Percentiles rank a stretch among this genome's conserved stretches.
These are phyloP conservation scores for Geotrichum phurueaensis DNA, from an alignment of 1,139 yeast species.

Conservation along the genomic window DNA sequence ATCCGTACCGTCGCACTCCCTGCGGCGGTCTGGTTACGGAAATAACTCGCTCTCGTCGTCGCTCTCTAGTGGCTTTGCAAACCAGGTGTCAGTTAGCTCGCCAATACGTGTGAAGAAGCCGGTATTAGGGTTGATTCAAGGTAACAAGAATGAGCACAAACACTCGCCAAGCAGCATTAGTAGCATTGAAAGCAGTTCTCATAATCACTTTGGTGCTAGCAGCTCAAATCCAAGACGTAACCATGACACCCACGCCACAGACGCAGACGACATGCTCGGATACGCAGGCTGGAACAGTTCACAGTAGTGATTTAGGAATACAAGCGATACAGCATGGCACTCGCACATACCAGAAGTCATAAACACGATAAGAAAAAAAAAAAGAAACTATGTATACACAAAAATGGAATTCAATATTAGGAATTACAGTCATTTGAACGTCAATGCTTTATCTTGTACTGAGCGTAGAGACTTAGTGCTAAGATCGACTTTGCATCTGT, in stretches of 20 bases:
- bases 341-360: neutral
- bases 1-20: neutral
- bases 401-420: neutral
- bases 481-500: constrained; percentile 24
- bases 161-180: neutral
- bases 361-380: neutral
- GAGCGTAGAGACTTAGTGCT: constrained; percentile 21
- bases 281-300: constrained; percentile 13
- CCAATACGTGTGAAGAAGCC: neutral
- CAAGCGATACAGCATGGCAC: neutral
- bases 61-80: constrained; percentile 7
- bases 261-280: constrained; percentile 13
- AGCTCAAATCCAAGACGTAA: neutral
- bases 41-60: constrained; percentile 3
- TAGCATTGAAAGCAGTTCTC: neutral
- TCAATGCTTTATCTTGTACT: neutral
- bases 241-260: neutral
- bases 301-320: neutral
- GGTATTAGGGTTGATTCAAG: neutral
- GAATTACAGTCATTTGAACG: neutral
- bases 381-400: neutral
- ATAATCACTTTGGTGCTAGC: neutral
- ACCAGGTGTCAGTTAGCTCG: constrained; percentile 7
- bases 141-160: neutral
- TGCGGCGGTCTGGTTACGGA: neutral